These are phyloP conservation scores for Lachnum nothofagi DNA, from an alignment of 2,329 filamentous ascomycete genomes.

Conservation along the genomic window DNA sequence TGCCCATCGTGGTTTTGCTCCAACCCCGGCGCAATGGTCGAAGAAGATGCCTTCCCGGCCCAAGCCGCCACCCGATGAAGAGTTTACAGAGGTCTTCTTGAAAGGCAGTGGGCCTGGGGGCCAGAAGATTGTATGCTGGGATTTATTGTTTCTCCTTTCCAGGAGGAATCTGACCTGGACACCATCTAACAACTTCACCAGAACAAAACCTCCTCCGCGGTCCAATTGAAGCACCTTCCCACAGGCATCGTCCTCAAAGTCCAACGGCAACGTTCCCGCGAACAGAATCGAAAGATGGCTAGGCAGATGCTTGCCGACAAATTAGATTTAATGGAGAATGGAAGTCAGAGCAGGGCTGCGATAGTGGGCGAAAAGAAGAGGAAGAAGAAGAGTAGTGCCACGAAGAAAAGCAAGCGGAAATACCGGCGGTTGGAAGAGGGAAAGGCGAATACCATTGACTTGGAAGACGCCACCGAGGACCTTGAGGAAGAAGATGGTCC, in stretches of 20 bases:
- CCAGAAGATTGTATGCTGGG: constrained; percentile 73
- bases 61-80: constrained; percentile 62
- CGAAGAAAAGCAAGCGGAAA: constrained; percentile 79
- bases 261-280: constrained; percentile 81
- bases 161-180: background rate
- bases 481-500: constrained; percentile 14
- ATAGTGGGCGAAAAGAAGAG: constrained; percentile 59
- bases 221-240: constrained; percentile 84
- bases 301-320: constrained; percentile 55
- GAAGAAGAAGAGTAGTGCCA: constrained; percentile 68
- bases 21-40: constrained; percentile 20
- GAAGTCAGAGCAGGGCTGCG: constrained; percentile 60
- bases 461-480: constrained; percentile 11
- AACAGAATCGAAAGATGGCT: constrained; percentile 83
- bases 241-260: constrained; percentile 92
- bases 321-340: constrained; percentile 67
- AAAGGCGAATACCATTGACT: constrained; percentile 4
- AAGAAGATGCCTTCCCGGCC: constrained; percentile 68
- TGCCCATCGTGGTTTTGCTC: constrained; percentile 13
- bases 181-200: constrained; percentile 30
- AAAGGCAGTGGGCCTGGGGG: constrained; percentile 90
- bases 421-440: constrained; percentile 53
- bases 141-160: background rate
- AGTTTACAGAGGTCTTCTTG: constrained; percentile 79
- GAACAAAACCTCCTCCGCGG: constrained; percentile 96